A percentile compares a stretch with the other conserved stretches of the same genome.
Evolutionary conservation across 805 yeast species (phyloP).

Genomic region (Hanseniaspora lindneri): DNA sequence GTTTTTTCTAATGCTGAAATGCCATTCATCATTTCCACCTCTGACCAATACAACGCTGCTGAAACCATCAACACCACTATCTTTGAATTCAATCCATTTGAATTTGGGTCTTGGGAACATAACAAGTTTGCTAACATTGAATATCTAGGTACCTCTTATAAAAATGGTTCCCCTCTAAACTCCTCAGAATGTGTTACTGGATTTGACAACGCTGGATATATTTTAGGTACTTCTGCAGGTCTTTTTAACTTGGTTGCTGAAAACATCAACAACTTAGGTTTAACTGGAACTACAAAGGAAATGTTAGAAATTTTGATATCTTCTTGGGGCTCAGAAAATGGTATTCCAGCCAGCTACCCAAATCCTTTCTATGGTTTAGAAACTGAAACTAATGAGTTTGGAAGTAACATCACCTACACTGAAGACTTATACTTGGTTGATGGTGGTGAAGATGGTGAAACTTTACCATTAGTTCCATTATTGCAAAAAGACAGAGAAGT

Average conservation of each 20-base stretch:
- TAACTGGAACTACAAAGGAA: conserved; percentile 35
- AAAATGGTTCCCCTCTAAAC: conserved; percentile 45
- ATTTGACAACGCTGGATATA: conserved; percentile 68
- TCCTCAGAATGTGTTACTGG: conserved; percentile 50
- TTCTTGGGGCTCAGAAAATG: conserved; percentile 39
- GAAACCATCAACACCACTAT: conserved; percentile 59
- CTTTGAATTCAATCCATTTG: conserved; percentile 53
- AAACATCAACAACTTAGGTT: conserved; percentile 28
- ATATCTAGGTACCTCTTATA: conserved; percentile 58
- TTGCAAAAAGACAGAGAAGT: conserved; percentile 49
- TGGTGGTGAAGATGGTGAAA: conserved; percentile 63
- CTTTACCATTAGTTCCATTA: conserved; percentile 51
- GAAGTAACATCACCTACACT: conserved; percentile 31
- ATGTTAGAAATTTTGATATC: conserved; percentile 37
- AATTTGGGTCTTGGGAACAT: conserved; percentile 85
- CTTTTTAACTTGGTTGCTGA: conserved; percentile 45
- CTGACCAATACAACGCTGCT: conserved; percentile 53
- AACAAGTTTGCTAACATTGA: conserved; percentile 53
- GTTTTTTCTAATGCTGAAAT: conserved; percentile 49
- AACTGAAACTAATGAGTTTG: conserved; percentile 22
- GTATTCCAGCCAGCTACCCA: conserved; percentile 65
- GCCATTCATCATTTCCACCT: conserved; percentile 64
- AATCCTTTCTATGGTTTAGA: conserved; percentile 52
- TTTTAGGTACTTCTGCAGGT: conserved; percentile 74
- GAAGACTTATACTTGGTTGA: conserved; percentile 47